A percentile compares a stretch with the other conserved stretches of the same genome.
phyloP scores from a whole-genome alignment of 2,329 filamentous ascomycete species.

The Xylariaceae sp. region DNA sequence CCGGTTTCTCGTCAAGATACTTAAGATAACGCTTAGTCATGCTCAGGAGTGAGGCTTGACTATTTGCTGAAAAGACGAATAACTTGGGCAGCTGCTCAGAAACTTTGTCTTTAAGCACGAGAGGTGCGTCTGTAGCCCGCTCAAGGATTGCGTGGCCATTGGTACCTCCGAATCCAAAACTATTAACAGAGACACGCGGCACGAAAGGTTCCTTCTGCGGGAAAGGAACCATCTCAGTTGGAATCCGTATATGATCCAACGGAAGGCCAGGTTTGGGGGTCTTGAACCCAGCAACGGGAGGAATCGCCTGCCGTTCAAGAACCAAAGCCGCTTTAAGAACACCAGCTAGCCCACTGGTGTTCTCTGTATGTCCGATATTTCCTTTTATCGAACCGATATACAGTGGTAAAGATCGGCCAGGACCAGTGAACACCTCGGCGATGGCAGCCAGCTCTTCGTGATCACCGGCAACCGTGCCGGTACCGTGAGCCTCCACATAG shows the following conservation, averaged over 20 bases:
- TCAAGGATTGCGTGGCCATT: constrained; percentile 12
- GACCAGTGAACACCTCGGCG: constrained; percentile 8
- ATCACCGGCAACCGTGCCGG: constrained; percentile 18
- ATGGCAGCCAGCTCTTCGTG: constrained; percentile 13
- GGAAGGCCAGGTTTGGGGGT: constrained; percentile 17
- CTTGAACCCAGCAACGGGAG: constrained; percentile 7
- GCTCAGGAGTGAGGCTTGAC: constrained; percentile 3
- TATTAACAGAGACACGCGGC: constrained; percentile 11
- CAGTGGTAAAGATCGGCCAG: constrained; percentile 2
- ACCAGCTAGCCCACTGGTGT: constrained; percentile 18
- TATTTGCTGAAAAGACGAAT: constrained; percentile 13
- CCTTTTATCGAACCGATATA: constrained; percentile 21
- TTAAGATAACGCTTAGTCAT: constrained; percentile 4
- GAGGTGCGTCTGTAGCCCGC: background rate
- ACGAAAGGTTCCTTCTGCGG: background rate
- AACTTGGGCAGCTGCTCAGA: background rate
- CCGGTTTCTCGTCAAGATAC: constrained; percentile 4
- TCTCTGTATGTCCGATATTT: constrained; percentile 20
- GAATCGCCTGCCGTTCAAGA: constrained; percentile 13
- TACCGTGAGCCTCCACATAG: constrained; percentile 30
- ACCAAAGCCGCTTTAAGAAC: constrained; percentile 19
- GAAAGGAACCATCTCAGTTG: background rate
- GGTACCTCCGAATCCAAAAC: constrained; percentile 18
- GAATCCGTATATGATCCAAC: constrained; percentile 11
- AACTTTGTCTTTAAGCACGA: background rate